Conservation (phyloP, 176 grass and related monocot species). For the Carex myosuroides region DNA sequence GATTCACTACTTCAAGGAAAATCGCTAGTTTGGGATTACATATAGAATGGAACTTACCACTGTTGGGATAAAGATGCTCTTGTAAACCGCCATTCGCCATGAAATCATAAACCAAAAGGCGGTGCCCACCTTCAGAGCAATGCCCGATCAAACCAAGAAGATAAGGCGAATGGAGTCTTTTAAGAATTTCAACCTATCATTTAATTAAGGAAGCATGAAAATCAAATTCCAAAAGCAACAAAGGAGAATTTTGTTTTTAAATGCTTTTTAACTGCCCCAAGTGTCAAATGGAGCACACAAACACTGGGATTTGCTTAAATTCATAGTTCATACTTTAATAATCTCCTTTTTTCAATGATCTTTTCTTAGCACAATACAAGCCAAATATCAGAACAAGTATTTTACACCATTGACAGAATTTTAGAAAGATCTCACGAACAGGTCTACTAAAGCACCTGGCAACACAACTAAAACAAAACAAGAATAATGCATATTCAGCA, state of each 20-base stretch:
- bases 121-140: conserved; percentile 76
- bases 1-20: not conserved
- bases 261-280: not conserved
- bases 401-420: not conserved
- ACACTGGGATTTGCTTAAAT: not conserved
- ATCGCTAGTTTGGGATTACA: not conserved
- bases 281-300: not conserved
- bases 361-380: not conserved
- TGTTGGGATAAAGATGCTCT: conserved; percentile 89
- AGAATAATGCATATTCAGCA: not conserved
- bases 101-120: conserved; percentile 92
- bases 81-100: conserved; percentile 97
- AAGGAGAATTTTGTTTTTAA: not conserved
- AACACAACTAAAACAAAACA: not conserved
- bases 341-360: not conserved
- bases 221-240: not conserved
- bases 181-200: conserved; percentile 79
- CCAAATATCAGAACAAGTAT: not conserved
- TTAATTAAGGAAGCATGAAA: not conserved
- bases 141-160: conserved; percentile 77
- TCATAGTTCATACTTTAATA: not conserved
- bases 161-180: conserved; percentile 64
- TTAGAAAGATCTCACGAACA: not conserved
- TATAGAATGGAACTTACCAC: conserved; percentile 37
- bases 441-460: not conserved